These are phyloP conservation scores for Bocquillonia castaneifolia DNA, from an alignment of 441 rosid genomes.

Conservation along the genomic window DNA sequence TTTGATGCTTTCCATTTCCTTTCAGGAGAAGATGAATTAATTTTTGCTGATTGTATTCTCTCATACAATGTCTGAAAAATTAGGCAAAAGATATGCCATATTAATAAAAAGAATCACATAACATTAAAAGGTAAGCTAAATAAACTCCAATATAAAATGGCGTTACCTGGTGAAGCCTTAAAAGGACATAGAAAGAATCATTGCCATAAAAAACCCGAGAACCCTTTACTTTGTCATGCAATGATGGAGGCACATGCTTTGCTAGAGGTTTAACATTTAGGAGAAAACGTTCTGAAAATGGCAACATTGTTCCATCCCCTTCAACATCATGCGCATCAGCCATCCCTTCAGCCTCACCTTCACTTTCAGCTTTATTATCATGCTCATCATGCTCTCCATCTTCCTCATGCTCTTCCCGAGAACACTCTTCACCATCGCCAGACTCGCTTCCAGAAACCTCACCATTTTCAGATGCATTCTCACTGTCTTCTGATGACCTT, in stretches of 20 bases:
- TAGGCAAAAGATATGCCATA: conserved; percentile 5
- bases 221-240: conserved; percentile 45
- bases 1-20: conserved; percentile 86
- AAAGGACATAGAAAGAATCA: conserved; percentile 87
- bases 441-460: conserved; percentile 88
- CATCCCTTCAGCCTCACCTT: conserved; percentile 88
- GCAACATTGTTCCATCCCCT: conserved; percentile 60
- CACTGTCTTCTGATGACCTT: conserved; percentile 82
- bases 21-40: conserved; percentile 82
- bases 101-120: conserved; percentile 15
- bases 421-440: conserved; percentile 75
- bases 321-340: conserved; percentile 78
- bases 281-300: conserved; percentile 63
- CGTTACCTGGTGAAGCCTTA: conserved; percentile 96
- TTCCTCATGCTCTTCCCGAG: conserved; percentile 74
- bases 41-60: conserved; percentile 84
- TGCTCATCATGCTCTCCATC: conserved; percentile 62
- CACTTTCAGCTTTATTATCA: conserved; percentile 84
- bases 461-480: conserved; percentile 86
- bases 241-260: conserved; percentile 57
- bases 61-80: conserved; percentile 70
- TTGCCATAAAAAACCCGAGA: conserved; percentile 81
- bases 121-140: background rate
- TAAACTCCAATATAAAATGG: conserved; percentile 11
- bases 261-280: conserved; percentile 78